Evolutionary conservation across 805 yeast genomes (phyloP).

Genomic region (Wickerhamiella parazyma): DNA sequence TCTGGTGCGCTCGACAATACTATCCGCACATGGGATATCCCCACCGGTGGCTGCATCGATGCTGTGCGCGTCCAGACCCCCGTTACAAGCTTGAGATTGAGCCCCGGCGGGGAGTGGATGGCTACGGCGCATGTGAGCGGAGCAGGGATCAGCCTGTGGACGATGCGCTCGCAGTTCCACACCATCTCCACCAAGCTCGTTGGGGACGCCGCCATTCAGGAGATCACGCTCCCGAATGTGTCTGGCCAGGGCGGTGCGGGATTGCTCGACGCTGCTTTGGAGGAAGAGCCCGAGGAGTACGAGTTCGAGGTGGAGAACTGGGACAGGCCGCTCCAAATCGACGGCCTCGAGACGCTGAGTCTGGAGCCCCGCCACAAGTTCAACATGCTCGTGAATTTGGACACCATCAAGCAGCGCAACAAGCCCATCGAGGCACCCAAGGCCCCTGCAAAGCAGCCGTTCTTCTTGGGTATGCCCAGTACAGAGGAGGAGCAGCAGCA

Average conservation of each 20-base stretch:
- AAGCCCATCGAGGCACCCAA: conserved; percentile 83
- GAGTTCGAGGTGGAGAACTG: conserved; percentile 28
- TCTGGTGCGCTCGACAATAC: conserved; percentile 75
- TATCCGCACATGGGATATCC: conserved; percentile 91
- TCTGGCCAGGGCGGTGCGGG: conserved; percentile 67
- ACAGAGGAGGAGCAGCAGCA: conserved; percentile 18
- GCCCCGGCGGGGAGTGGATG: conserved; percentile 77
- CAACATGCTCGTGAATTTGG: conserved; percentile 66
- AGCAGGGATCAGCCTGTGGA: conserved; percentile 86
- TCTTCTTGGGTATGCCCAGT: conserved; percentile 44
- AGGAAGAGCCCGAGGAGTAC: conserved; percentile 24
- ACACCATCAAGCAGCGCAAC: conserved; percentile 70
- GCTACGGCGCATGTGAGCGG: conserved; percentile 89
- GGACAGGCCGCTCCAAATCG: conserved; percentile 37
- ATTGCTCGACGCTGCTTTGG: conserved; percentile 58
- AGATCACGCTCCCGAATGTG: conserved; percentile 53
- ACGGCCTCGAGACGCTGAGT: conserved; percentile 57
- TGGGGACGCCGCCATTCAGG: conserved; percentile 46
- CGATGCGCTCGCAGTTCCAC: conserved; percentile 72
- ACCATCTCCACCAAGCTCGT: conserved; percentile 57
- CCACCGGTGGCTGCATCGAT: conserved; percentile 93
- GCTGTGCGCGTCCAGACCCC: conserved; percentile 67
- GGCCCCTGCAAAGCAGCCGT: conserved; percentile 67
- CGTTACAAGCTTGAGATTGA: conserved; percentile 67
- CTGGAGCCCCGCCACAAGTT: conserved; percentile 65